Evolutionary conservation across 2,329 filamentous ascomycete species (phyloP), one percentile per base, ranked within the genome.

Genomic region (Penicillium digitatum): DNA sequence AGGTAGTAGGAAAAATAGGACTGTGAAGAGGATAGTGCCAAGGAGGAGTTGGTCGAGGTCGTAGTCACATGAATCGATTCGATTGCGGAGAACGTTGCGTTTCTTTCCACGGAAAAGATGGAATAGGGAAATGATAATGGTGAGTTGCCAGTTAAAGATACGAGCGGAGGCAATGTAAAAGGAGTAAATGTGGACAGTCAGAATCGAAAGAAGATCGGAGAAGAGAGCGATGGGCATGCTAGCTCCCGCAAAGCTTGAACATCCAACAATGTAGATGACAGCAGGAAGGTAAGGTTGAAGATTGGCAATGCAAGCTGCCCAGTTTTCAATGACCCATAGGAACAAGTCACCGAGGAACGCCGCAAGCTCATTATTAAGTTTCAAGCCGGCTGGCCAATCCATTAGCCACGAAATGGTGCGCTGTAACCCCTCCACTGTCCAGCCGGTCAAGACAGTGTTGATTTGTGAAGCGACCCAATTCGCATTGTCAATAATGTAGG

Each of bases 41-140:
- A 99, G 86, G 7, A 99, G 85, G 4, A 99, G 83, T 75, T 99
- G 95, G 70, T 99, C 94, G 24, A 99, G 83, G 70, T 97, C 94
- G 75, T 99, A 99, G 76, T 97, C 94, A 79, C 94, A 99, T 44
- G 92, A 96, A 72, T 99, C 94, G 67, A 99, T 97, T 75, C 94
- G 91, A 69, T 96, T 96, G 58, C 95, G 88, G 22, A 99, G 83
- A 16, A 99, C 88, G 64, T 99, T 99, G 70, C 95, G 88, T 74
- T 99, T 99, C 78, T 96, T 97, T 55, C 94, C 95, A 31, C 93
- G 89, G 71, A 99, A 99, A 10, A 99, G 85, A 71, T 99, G 95
- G 74, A 99, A 99, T n/a, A 99, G 85, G 11, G 93, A 97, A 62
- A 93, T 87, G 61, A 99, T 87, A 59, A 99, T 97, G 3, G 89